A percentile compares a stretch with the other conserved stretches of the same genome.
These are phyloP conservation scores for Scedosporium dehoogii DNA, from an alignment of 2,329 filamentous ascomycete genomes.

Conservation along the genomic window DNA sequence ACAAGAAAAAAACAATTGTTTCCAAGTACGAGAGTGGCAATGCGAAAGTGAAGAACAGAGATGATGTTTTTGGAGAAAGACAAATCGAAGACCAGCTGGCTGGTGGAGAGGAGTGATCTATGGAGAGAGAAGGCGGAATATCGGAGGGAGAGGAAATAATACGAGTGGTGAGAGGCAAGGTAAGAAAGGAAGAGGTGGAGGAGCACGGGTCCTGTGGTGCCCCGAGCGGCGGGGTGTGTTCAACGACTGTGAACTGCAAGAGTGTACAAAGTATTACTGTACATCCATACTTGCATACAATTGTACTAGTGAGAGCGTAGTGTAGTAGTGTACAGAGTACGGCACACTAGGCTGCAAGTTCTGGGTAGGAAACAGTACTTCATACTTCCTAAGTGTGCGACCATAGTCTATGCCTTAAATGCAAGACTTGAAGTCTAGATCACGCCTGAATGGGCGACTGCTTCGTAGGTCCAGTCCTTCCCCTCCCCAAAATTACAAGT, in stretches of 20 bases:
- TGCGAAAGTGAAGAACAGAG: background rate
- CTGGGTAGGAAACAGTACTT: background rate
- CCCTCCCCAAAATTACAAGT: too few relatives aligned
- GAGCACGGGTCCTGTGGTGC: slow-evolving; percentile 10
- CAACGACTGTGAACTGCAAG: background rate
- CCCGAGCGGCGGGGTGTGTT: slow-evolving; percentile 1
- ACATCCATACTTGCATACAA: background rate
- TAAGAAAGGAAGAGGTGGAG: slow-evolving; percentile 12
- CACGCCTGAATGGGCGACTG: background rate
- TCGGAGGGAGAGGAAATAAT: slow-evolving; percentile 2
- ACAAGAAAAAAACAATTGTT: background rate
- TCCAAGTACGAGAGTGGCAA: background rate
- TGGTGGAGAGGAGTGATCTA: background rate
- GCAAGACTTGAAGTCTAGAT: background rate
- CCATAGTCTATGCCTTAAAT: background rate
- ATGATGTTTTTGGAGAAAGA: background rate
- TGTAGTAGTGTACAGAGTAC: background rate
- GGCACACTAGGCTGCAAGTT: background rate
- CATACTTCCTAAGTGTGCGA: background rate
- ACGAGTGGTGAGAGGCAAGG: slow-evolving; percentile 14
- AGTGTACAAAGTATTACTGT: background rate
- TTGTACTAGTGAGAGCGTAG: background rate
- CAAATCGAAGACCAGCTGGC: background rate
- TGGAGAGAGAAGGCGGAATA: background rate
- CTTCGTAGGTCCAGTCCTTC: too few relatives aligned